These are phyloP conservation scores for Knufia fluminis DNA, from an alignment of 2,329 filamentous ascomycete species.

Conservation along the genomic window DNA sequence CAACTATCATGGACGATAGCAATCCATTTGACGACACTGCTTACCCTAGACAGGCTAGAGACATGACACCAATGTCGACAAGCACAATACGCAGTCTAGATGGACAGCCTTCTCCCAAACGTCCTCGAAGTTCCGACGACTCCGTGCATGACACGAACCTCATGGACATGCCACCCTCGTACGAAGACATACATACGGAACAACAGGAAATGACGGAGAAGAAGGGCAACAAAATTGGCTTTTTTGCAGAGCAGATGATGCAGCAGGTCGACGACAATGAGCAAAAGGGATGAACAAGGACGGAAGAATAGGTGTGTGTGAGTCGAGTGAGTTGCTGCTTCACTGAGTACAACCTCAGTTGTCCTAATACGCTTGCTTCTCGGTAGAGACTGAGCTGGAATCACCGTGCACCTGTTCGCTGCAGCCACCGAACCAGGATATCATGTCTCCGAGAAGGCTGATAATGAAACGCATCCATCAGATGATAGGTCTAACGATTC, in stretches of 20 bases:
- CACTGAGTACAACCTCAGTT: no score
- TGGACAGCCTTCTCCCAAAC: conserved; percentile 20
- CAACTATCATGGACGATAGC: conserved; percentile 9
- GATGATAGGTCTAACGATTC: no score
- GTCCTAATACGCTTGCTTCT: no score
- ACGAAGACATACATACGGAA: conserved; percentile 26
- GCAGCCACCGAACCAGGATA: no score
- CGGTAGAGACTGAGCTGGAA: no score
- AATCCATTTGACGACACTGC: conserved; percentile 3
- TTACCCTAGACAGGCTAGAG: conserved; percentile 8
- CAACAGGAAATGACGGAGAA: conserved; percentile 35
- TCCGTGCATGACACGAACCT: conserved; percentile 8
- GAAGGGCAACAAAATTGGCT: conserved; percentile 21
- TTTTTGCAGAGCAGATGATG: conserved; percentile 20
- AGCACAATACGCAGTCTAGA: conserved; percentile 18
- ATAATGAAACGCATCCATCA: no score
- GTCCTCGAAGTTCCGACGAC: conserved; percentile 11
- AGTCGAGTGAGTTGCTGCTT: no score
- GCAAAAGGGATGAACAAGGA: background rate
- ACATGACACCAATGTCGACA: conserved; percentile 22
- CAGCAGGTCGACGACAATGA: conserved; percentile 15
- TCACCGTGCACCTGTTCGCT: no score
- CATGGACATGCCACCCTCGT: conserved; percentile 23
- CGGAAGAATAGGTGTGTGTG: no score
- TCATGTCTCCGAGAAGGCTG: no score